phyloP scores from a whole-genome alignment of 129 eudicot species.

The Solidago caesia region DNA sequence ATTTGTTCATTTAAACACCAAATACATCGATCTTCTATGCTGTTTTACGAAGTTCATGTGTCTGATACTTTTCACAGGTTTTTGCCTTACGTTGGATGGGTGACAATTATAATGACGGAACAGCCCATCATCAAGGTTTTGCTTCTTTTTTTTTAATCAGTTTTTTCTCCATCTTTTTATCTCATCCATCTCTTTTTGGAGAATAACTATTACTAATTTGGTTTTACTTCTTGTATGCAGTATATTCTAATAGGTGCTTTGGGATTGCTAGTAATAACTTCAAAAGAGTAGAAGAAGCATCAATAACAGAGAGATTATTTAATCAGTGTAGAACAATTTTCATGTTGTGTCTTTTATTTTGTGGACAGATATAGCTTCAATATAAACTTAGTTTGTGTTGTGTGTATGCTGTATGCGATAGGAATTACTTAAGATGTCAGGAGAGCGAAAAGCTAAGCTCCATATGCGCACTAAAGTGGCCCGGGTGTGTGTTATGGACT shows the following conservation, averaged over 20 bases:
- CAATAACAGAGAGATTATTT: slow-evolving; percentile 14
- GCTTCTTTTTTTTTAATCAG: background rate
- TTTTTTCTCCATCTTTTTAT: background rate
- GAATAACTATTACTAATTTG: slow-evolving; percentile 1
- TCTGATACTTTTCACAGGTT: slow-evolving; percentile 46
- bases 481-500: too few relatives aligned
- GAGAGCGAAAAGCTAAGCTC: too few relatives aligned
- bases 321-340: slow-evolving; percentile 30
- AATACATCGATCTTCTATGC: background rate
- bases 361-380: slow-evolving; percentile 36
- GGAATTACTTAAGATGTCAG: too few relatives aligned
- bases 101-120: slow-evolving; percentile 95
- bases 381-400: slow-evolving; percentile 17
- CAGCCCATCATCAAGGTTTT: slow-evolving; percentile 92
- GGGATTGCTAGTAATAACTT: slow-evolving; percentile 73
- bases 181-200: background rate
- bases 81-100: slow-evolving; percentile 97
- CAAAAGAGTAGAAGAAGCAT: slow-evolving; percentile 48
- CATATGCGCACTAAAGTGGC: too few relatives aligned
- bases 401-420: background rate
- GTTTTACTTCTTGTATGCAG: slow-evolving; percentile 37
- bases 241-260: slow-evolving; percentile 66
- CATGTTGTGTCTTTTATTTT: slow-evolving; percentile 12
- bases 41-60: slow-evolving; percentile 2
- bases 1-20: background rate